Conservation (phyloP, 768 basidiomycete species). For the Serendipita sp. region DNA sequence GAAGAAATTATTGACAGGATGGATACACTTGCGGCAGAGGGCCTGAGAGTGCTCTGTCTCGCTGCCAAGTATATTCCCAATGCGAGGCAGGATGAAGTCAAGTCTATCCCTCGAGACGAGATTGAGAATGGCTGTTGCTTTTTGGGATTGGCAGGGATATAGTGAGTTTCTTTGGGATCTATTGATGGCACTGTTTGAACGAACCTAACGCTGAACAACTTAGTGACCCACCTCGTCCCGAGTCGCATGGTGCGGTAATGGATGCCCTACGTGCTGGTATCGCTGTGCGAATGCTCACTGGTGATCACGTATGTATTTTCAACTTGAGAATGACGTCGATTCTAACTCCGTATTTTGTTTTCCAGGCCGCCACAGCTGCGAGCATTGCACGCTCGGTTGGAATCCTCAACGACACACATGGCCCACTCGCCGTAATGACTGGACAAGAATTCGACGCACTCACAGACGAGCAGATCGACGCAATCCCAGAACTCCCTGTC, state of each 20-base stretch:
- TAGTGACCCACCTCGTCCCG: constrained; percentile 37
- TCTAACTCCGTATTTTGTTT: background rate
- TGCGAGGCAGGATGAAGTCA: constrained; percentile 17
- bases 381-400: constrained; percentile 37
- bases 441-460: constrained; percentile 38
- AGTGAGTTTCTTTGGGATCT: constrained; percentile 10
- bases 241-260: constrained; percentile 35
- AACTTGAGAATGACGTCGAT: background rate
- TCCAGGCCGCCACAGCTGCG: constrained; percentile 30
- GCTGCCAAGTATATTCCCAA: constrained; percentile 10
- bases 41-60: constrained; percentile 23
- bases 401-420: constrained; percentile 23
- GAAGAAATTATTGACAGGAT: constrained; percentile 18
- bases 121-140: constrained; percentile 35
- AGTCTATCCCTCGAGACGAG: constrained; percentile 25
- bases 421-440: constrained; percentile 21
- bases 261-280: constrained; percentile 38
- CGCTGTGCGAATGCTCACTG: constrained; percentile 36
- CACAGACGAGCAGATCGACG: constrained; percentile 37
- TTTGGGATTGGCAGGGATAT: constrained; percentile 38
- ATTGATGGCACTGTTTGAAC: background rate
- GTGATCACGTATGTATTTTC: constrained; percentile 27
- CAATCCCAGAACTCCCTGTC: constrained; percentile 31
- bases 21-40: constrained; percentile 24
- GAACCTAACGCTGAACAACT: too few species aligned